These are phyloP conservation scores for Leptographium lundbergii DNA, from an alignment of 2,329 filamentous ascomycete species.

Conservation along the genomic window DNA sequence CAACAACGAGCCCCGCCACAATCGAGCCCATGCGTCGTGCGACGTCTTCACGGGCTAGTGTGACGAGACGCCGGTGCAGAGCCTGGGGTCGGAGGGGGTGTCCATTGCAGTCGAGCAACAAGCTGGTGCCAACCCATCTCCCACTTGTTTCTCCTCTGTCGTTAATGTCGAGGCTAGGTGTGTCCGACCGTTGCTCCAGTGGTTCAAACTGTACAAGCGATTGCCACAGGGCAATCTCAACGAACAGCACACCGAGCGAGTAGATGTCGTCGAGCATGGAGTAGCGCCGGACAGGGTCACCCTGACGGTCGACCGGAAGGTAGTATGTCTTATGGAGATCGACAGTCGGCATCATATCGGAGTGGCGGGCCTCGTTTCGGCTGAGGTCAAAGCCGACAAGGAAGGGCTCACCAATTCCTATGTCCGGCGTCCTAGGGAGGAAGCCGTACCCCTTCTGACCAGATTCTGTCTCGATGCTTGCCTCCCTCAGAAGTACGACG, in stretches of 20 bases:
- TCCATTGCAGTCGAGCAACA: background rate
- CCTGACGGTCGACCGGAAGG: background rate
- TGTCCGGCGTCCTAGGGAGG: background rate
- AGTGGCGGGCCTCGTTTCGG: background rate
- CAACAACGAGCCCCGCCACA: background rate
- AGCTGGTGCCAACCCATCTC: background rate
- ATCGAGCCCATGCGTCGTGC: background rate
- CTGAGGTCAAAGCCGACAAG: background rate
- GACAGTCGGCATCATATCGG: background rate
- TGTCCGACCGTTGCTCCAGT: too few relatives aligned
- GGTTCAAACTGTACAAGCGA: background rate
- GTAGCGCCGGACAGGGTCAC: background rate
- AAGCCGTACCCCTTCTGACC: background rate
- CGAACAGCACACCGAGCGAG: background rate
- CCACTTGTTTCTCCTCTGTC: background rate
- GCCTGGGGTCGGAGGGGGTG: background rate
- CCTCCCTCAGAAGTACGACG: background rate
- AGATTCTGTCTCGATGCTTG: background rate
- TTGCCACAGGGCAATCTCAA: background rate
- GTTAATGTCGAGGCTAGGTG: background rate
- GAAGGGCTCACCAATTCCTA: background rate
- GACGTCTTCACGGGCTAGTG: background rate
- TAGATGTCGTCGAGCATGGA: slow-evolving; percentile 1
- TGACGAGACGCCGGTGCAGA: background rate
- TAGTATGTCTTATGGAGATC: background rate